Conservation (phyloP, 192 early-diverging fungal species). For the Coemansia furcata region DNA sequence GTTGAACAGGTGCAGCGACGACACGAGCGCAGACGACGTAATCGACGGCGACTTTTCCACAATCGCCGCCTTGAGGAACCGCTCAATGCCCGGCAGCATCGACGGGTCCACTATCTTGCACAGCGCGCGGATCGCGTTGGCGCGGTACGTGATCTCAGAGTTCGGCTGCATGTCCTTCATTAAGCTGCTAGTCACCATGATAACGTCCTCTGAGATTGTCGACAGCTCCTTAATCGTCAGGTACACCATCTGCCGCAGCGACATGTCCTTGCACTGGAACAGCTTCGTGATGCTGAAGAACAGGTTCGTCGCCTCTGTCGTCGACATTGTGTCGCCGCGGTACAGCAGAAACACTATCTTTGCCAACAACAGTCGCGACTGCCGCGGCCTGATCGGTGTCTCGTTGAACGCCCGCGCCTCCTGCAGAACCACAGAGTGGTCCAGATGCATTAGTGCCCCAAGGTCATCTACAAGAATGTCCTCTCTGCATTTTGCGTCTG, state of each 20-base stretch:
- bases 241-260: slow-evolving; percentile 96
- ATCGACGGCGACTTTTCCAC: slow-evolving; percentile 92
- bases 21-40: slow-evolving; percentile 88
- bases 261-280: slow-evolving; percentile 92
- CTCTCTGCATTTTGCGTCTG: background rate
- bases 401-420: slow-evolving; percentile 97
- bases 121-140: slow-evolving; percentile 93
- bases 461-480: slow-evolving; percentile 59
- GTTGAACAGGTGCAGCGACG: slow-evolving; percentile 80
- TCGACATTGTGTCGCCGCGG: slow-evolving; percentile 82
- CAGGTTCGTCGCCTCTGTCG: slow-evolving; percentile 95
- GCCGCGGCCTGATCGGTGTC: slow-evolving; percentile 90
- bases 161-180: slow-evolving; percentile 97
- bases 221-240: slow-evolving; percentile 96
- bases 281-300: slow-evolving; percentile 98
- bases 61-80: slow-evolving; percentile 94
- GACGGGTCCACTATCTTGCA: slow-evolving; percentile 95
- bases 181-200: slow-evolving; percentile 94
- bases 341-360: slow-evolving; percentile 94
- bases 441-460: slow-evolving; percentile 81
- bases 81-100: slow-evolving; percentile 94
- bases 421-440: slow-evolving; percentile 91
- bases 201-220: slow-evolving; percentile 90
- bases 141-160: slow-evolving; percentile 87
- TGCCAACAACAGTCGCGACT: slow-evolving; percentile 88